Conservation (phyloP, 2,329 filamentous ascomycete species). For the Pseudogymnoascus sp. region DNA sequence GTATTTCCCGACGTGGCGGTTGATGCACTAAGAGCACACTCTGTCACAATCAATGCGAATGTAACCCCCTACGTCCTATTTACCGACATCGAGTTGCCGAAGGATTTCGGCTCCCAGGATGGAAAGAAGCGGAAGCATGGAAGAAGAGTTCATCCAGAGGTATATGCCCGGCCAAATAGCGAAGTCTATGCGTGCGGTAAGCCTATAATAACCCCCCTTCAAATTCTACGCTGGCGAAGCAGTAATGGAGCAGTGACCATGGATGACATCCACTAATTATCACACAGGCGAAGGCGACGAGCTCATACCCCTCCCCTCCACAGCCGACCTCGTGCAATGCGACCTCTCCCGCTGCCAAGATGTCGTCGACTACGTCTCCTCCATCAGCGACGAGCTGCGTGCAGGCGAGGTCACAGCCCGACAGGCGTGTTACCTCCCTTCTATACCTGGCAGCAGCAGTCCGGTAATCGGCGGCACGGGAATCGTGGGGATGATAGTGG, state of each 20-base stretch:
- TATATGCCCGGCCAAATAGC: slow-evolving; percentile 77
- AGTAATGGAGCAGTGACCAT: too few relatives aligned
- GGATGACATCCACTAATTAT: slow-evolving; percentile 4
- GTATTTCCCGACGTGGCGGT: slow-evolving; percentile 48
- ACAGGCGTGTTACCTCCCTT: slow-evolving; percentile 85
- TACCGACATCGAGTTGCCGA: slow-evolving; percentile 69
- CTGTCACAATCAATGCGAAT: slow-evolving; percentile 51
- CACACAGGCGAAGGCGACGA: slow-evolving; percentile 62
- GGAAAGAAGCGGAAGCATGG: slow-evolving; percentile 47
- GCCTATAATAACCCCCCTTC: slow-evolving; percentile 14
- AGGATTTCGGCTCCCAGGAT: slow-evolving; percentile 28
- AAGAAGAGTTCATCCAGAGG: slow-evolving; percentile 67
- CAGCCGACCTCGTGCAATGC: slow-evolving; percentile 63
- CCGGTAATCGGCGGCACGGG: slow-evolving; percentile 72
- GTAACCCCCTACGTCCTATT: slow-evolving; percentile 71
- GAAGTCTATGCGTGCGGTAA: slow-evolving; percentile 78
- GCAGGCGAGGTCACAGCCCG: slow-evolving; percentile 60
- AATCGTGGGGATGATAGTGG: slow-evolving; percentile 66
- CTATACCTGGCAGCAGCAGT: slow-evolving; percentile 30
- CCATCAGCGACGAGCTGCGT: slow-evolving; percentile 55
- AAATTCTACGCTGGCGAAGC: not conserved
- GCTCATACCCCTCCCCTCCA: slow-evolving; percentile 62
- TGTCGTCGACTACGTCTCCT: slow-evolving; percentile 66
- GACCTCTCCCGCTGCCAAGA: slow-evolving; percentile 74
- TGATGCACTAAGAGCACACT: slow-evolving; percentile 51